Base-by-base conservation (phyloP, 805 yeast species). In the Wickerhamiella musiphila region DNA sequence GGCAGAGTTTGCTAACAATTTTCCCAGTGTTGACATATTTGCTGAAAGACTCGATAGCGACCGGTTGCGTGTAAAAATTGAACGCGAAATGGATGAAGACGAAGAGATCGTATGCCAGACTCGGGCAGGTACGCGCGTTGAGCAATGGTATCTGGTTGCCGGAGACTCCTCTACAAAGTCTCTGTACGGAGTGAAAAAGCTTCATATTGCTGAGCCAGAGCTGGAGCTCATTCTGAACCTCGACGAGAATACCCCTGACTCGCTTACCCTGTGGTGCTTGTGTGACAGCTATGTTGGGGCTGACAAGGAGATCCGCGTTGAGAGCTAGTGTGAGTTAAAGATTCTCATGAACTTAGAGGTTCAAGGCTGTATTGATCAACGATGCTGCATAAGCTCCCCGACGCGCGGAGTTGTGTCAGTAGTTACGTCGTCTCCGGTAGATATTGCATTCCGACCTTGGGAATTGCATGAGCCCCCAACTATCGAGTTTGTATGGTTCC, bases 211-310 rank as follows among this genome's bases (percentile, higher is more conserved):
- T 7, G 61, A 66, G 38, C 72, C 72, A 38, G 49, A 52, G 1
- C 78, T 74, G 6, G 13, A 18, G 3, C 9, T 35, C 47, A 46
- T 52, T 3, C 60, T 74, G 11, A 57, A 56, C 5, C 40, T 86
- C 27, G 13, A n/a, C 3, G 34, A 28, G 14, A 34, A 34, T 1
- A 16, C 33, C 10, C 66, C 63, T 18, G 68, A 78, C 37, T 57
- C 69, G 0, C 53, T 84, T 17, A 67, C 73, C 0, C 57, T 82
- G 1, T 84, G 93, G 93, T 73, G 86, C 47, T 68, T 84, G 49
- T 78, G 94, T 55, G 95, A 84, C 46, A 74, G 93, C 0, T 86
- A 84, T 45, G 47, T 81, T n/a, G 96, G 84, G 48, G 92, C 83
- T 2, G 98, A 86, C 49, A 79, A 78, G 51, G 94, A 86, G 54